Evolutionary conservation across 805 yeast genomes (phyloP), one percentile per base, ranked within the genome.

Genomic region (Kazachstania psychrophila): DNA sequence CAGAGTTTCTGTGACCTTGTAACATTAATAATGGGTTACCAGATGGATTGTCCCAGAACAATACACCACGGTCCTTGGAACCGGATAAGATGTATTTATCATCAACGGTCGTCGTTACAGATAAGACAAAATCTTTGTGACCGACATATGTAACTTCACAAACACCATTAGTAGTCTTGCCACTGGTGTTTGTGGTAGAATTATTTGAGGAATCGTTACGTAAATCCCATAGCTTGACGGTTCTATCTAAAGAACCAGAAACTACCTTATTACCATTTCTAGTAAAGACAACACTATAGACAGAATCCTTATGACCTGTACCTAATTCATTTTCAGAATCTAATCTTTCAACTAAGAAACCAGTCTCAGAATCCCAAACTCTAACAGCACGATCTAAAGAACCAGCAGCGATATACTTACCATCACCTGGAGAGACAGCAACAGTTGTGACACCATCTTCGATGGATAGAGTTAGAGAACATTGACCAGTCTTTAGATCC

Each of bases 391-490:
- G 74, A 66, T 89, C 98, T 47, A 89, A 73, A 22, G 95, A 83
- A 33, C 98, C 98, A n/a, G 96, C 97, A 26, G 96, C 97, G 52
- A 92, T 86, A 50, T 78, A 74, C 51, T 79, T 76, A 28, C 96
- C 96, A 61, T 92, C 95, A 61, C 88, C 94, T 33, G 96, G 96
- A 5, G 95, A 84, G 23, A 89, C 92, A 16, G 96, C 95, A 32
- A 89, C 96, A 0, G 98, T 89, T 36, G 98, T 89, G 37, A 89
- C 97, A 50, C 98, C 97, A 60, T 89, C 97, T 62, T 89, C 97
- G 51, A 89, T 88, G n/a, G 87, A 76, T 47, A 89, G 69, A 31
- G 95, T 87, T 55, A 87, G 70, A 18, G 86, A 77, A 59, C 95
- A 85, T 64, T 84, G 88, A 18, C 95, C 92, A 29, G 86, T 73